Conservation (phyloP, 140 eudicot genomes). For the Flaveria floridana region DNA sequence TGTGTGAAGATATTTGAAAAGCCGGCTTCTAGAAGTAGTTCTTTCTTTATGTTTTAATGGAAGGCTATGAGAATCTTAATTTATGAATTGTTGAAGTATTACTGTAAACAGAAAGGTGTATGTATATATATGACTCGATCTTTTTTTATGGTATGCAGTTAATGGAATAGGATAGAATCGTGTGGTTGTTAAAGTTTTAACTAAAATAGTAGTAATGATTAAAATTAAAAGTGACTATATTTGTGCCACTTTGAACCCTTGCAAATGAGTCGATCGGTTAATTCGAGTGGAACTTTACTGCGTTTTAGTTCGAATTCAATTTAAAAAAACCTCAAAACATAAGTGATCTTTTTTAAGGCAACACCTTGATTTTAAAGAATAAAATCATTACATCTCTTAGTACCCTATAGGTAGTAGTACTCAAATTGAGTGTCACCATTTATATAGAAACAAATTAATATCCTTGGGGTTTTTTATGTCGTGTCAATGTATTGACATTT, state of each 20-base stretch:
- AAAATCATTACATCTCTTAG: too few relatives aligned
- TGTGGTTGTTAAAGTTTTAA: slow-evolving; percentile 5
- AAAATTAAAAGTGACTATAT: neutral
- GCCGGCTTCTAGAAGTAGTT: slow-evolving; percentile 17
- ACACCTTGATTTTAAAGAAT: too few relatives aligned
- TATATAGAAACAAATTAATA: too few relatives aligned
- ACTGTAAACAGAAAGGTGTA: neutral
- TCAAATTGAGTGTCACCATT: too few relatives aligned
- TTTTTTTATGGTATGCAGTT: neutral
- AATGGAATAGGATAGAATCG: neutral
- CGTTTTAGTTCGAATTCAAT: neutral
- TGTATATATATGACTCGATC: slow-evolving; percentile 1
- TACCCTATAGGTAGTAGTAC: too few relatives aligned
- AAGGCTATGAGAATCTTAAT: slow-evolving; percentile 5
- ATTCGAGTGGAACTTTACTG: neutral
- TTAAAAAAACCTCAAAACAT: neutral
- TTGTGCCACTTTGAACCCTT: neutral
- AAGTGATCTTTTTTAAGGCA: too few relatives aligned
- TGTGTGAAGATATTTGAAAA: slow-evolving; percentile 23
- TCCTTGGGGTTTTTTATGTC: too few relatives aligned
- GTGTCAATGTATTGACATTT: too few relatives aligned
- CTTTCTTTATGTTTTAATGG: slow-evolving; percentile 14
- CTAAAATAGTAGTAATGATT: slow-evolving; percentile 2
- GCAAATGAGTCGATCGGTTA: neutral
- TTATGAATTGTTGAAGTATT: neutral